phyloP scores from a whole-genome alignment of 495 filamentous ascomycete genomes.

The Lindgomyces ingoldianus region DNA sequence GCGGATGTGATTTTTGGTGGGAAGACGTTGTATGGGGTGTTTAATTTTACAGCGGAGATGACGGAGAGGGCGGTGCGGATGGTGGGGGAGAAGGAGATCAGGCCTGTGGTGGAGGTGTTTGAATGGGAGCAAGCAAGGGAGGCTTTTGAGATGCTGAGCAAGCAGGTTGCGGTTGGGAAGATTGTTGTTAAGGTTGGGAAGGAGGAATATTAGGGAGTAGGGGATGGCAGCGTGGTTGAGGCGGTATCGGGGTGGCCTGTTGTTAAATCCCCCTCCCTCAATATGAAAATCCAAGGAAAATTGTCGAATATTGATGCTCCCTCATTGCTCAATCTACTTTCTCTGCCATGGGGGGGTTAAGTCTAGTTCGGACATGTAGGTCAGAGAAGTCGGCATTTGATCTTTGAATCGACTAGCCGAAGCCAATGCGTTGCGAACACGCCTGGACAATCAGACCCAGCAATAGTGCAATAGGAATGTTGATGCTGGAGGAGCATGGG shows the following conservation, averaged over 20 bases:
- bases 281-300: too few relatives aligned
- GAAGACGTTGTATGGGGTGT: conserved; percentile 18
- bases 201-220: neutral
- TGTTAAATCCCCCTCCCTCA: too few relatives aligned
- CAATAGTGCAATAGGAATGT: too few relatives aligned
- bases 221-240: neutral
- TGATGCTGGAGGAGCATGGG: too few relatives aligned
- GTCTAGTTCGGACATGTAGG: too few relatives aligned
- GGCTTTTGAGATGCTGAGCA: conserved; percentile 19
- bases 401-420: too few relatives aligned
- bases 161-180: conserved; percentile 22
- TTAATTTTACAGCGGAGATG: conserved; percentile 47
- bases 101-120: conserved; percentile 55
- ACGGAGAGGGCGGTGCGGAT: conserved; percentile 56
- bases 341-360: too few relatives aligned
- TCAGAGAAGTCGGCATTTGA: too few relatives aligned
- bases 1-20: conserved; percentile 14
- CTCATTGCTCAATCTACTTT: too few relatives aligned
- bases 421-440: too few relatives aligned
- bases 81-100: conserved; percentile 52
- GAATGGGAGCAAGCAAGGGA: conserved; percentile 54
- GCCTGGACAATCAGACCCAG: too few relatives aligned
- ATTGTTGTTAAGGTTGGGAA: conserved; percentile 30
- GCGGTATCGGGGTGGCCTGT: neutral
- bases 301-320: too few relatives aligned